Evolutionary conservation across 192 early-diverging fungal species (phyloP), one percentile per base, ranked within the genome.

Genomic region (Paraglomus occultum): DNA sequence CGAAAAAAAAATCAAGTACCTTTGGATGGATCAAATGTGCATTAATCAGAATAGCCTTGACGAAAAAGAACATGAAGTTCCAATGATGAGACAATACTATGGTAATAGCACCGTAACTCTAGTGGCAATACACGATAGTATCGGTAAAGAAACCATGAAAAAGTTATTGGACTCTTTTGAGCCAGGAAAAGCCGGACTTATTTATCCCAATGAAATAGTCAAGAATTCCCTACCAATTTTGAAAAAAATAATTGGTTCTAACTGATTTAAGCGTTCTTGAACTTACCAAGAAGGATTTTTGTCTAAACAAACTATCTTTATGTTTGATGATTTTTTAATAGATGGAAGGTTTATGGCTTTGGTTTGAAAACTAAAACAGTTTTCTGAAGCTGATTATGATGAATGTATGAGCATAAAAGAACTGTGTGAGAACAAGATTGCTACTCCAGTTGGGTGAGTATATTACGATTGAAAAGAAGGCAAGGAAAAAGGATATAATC

Each of bases 291-390:
- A 57, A 57, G 54, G 54, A 0, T 31, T 57, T 31, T 4, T 62
- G 0, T n/a, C 12, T 43, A 62, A 62, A 17, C 31, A 44, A 62
- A 62, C 59, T 0, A 42, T 62, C 12, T 62, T 62, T 46, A 62
- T 62, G 59, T 62, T 62, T 62, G 59, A 62, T 62, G 59, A 62
- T 43, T 45, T 45, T 62, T 62, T 62, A 62, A n/a, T 62, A 0
- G 59, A 62, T 62, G 59, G 39, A 0, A 0, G 42, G 18, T n/a
- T 42, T 46, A 45, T 62, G 1, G 59, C 59, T n/a, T 17, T 45
- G 8, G 42, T 62, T 62, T 62, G 59, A 23, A 46, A 4, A 45
- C 23, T 31, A 15, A 1, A 3, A 12, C 59, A 43, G 44, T 9
- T n/a, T 17, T 4, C 31, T 3, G 31, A 31, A 31, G 31, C 31